These are phyloP conservation scores for Verticillium isaacii DNA, from an alignment of 2,329 filamentous ascomycete genomes.

Conservation along the genomic window DNA sequence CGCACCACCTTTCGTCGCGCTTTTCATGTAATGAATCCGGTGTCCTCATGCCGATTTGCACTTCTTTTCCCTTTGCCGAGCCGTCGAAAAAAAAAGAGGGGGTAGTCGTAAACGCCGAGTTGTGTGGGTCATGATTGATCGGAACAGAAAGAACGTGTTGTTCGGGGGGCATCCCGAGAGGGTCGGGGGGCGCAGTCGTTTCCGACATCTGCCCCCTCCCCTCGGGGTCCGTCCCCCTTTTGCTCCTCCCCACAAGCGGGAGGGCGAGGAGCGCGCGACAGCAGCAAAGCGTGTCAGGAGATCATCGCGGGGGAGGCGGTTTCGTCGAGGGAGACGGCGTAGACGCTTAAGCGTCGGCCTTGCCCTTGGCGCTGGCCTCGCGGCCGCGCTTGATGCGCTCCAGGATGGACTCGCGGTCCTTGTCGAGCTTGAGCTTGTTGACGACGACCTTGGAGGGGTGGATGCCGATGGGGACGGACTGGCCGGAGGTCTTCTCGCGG, in stretches of 20 bases:
- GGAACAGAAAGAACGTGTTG: neutral
- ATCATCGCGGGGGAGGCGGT: neutral
- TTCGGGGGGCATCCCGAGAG: neutral
- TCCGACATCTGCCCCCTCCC: neutral
- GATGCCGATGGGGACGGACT: slow-evolving; percentile 90
- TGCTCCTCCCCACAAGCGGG: slow-evolving; percentile 5
- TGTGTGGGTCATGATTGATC: neutral
- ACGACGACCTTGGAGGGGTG: slow-evolving; percentile 96
- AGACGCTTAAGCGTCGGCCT: slow-evolving; percentile 50
- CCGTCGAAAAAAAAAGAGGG: neutral
- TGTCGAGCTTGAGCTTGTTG: slow-evolving; percentile 98
- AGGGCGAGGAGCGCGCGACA: neutral
- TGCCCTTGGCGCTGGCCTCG: slow-evolving; percentile 69
- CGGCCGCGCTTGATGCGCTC: slow-evolving; percentile 79
- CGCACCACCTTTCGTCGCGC: slow-evolving; percentile 1
- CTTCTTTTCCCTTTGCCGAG: neutral
- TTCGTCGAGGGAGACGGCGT: neutral
- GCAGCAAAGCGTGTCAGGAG: neutral
- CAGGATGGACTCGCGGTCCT: slow-evolving; percentile 86
- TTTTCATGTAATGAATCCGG: neutral
- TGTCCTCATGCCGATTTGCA: neutral
- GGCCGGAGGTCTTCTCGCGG: slow-evolving; percentile 96
- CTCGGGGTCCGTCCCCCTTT: neutral
- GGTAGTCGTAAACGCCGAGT: neutral
- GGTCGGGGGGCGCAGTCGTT: neutral